phyloP scores from a whole-genome alignment of 208 protist species.

The Histomonas meleagridis region DNA sequence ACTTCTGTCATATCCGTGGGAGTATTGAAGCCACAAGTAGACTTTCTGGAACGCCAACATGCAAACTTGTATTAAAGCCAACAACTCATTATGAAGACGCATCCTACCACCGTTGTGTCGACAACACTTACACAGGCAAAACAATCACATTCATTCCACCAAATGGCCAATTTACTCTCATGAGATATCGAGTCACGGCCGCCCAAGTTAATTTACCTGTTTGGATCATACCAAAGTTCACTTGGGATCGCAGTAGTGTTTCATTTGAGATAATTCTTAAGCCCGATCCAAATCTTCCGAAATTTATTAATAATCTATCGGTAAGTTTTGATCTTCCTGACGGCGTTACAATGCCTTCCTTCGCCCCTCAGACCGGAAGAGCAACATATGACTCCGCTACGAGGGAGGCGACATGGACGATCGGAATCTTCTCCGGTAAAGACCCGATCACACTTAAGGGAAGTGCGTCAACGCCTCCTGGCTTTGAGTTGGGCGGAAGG shows the following conservation, averaged over 20 bases:
- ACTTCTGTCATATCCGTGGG: conserved; percentile 10
- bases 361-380: neutral
- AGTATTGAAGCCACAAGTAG: neutral
- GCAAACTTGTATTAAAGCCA: neutral
- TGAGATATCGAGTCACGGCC: neutral
- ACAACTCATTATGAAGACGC: neutral
- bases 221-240: neutral
- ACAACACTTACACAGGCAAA: neutral
- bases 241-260: neutral
- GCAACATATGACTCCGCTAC: neutral
- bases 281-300: neutral
- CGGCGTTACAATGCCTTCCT: neutral
- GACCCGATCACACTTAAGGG: neutral
- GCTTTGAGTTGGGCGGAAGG: neutral
- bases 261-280: neutral
- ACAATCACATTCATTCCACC: neutral
- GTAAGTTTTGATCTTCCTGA: neutral
- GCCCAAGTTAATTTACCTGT: neutral
- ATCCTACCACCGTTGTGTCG: neutral
- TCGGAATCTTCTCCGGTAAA: neutral
- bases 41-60: neutral
- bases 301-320: neutral
- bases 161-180: neutral
- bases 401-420: neutral
- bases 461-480: neutral